These are phyloP conservation scores for Apophysomyces trapeziformis DNA, from an alignment of 371 early-diverging fungal genomes.

Conservation along the genomic window DNA sequence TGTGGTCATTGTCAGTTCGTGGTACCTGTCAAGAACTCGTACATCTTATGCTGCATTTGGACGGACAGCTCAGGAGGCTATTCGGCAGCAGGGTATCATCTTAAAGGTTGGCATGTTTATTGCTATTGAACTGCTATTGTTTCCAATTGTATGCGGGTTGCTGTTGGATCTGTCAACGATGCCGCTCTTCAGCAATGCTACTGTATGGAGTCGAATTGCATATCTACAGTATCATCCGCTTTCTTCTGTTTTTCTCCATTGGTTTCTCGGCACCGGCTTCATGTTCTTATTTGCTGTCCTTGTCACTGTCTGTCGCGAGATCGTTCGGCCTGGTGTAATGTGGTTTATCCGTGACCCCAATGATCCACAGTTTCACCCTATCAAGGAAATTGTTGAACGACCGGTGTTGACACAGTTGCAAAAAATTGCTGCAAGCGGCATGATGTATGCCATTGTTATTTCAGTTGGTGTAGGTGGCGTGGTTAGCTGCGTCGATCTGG, in stretches of 20 bases:
- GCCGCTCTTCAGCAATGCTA: constrained; percentile 68
- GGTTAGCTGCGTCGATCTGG: constrained; percentile 44
- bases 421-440: constrained; percentile 77
- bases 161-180: constrained; percentile 78
- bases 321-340: constrained; percentile 89
- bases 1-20: constrained; percentile 27
- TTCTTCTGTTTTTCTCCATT: constrained; percentile 78
- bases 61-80: constrained; percentile 42
- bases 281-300: constrained; percentile 91
- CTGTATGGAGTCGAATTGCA: constrained; percentile 54
- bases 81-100: constrained; percentile 61
- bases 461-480: constrained; percentile 68
- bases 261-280: constrained; percentile 90
- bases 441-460: constrained; percentile 80
- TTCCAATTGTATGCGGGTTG: constrained; percentile 89
- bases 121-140: constrained; percentile 79
- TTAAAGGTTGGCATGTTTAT: constrained; percentile 80
- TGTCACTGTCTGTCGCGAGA: constrained; percentile 73
- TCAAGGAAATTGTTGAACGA: constrained; percentile 86
- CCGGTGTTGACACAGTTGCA: constrained; percentile 73
- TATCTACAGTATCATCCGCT: constrained; percentile 66
- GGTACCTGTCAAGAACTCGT: constrained; percentile 32
- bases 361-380: constrained; percentile 90
- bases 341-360: constrained; percentile 97
- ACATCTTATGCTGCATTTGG: constrained; percentile 37